Percentiles rank a stretch among this genome's conserved stretches.
Conservation (phyloP, 495 filamentous ascomycete genomes). For the Bacidia gigantensis region DNA sequence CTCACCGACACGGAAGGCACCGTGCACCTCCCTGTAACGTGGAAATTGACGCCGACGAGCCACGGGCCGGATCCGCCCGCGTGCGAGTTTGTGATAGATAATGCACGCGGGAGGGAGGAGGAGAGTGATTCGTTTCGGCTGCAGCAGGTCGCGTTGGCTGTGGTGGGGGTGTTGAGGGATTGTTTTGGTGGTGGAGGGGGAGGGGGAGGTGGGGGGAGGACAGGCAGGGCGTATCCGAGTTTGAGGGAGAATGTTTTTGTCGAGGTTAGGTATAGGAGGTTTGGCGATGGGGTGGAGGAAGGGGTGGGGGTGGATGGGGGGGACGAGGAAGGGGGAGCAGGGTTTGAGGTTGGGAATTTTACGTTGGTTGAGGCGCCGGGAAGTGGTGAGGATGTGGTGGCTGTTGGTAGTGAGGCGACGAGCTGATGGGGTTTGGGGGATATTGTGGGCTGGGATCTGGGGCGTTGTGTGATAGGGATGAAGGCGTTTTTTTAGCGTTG, state of each 20-base stretch:
- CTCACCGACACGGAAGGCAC: not conserved
- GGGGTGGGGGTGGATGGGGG: not conserved
- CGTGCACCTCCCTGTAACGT: not conserved
- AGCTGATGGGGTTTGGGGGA: too few relatives aligned
- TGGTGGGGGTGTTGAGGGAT: not conserved
- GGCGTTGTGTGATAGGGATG: too few relatives aligned
- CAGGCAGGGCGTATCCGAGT: not conserved
- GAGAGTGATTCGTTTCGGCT: not conserved
- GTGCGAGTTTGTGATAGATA: not conserved
- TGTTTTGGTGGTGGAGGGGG: not conserved
- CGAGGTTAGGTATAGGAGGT: not conserved
- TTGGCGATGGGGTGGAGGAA: not conserved
- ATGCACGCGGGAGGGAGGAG: not conserved
- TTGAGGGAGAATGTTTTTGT: not conserved
- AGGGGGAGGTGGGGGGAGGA: not conserved
- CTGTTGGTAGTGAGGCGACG: too few relatives aligned
- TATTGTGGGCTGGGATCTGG: too few relatives aligned
- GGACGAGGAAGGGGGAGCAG: too few relatives aligned
- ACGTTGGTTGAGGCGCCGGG: too few relatives aligned
- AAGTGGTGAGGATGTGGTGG: too few relatives aligned
- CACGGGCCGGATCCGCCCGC: not conserved
- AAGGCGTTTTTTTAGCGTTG: too few relatives aligned
- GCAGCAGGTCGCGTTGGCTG: not conserved
- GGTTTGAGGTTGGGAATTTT: too few relatives aligned
- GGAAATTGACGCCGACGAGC: not conserved